phyloP scores from a whole-genome alignment of 2,329 filamentous ascomycete species.

The Chaetomium olivaceum region DNA sequence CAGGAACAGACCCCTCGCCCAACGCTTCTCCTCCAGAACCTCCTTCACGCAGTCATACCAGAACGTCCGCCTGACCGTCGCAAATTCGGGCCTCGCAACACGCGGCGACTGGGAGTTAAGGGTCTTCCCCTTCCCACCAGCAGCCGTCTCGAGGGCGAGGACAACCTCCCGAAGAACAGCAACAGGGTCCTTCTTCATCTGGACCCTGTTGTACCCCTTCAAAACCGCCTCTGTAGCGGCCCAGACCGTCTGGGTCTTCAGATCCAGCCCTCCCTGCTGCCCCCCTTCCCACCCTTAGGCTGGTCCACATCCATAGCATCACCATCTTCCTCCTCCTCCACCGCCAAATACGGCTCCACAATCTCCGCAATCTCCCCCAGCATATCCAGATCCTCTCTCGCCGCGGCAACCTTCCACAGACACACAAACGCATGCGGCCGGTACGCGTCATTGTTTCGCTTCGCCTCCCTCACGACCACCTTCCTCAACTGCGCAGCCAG shows the following conservation, averaged over 20 bases:
- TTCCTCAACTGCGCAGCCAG: slow-evolving; percentile 71
- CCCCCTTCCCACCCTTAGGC: slow-evolving; percentile 23
- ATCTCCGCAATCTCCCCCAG: slow-evolving; percentile 66
- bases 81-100: slow-evolving; percentile 43
- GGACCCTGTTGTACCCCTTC: slow-evolving; percentile 49
- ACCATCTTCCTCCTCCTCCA: slow-evolving; percentile 58
- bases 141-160: slow-evolving; percentile 37
- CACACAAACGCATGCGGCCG: slow-evolving; percentile 71
- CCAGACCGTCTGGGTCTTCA: slow-evolving; percentile 47
- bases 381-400: slow-evolving; percentile 68
- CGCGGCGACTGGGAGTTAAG: slow-evolving; percentile 39
- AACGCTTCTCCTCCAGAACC: slow-evolving; percentile 48
- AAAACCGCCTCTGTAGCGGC: slow-evolving; percentile 54
- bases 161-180: slow-evolving; percentile 45
- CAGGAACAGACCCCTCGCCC: slow-evolving; percentile 26
- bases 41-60: slow-evolving; percentile 55
- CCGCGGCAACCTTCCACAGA: slow-evolving; percentile 71
- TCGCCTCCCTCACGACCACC: slow-evolving; percentile 82
- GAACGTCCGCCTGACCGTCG: slow-evolving; percentile 48
- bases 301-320: slow-evolving; percentile 70
- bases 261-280: slow-evolving; percentile 34
- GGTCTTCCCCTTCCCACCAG: slow-evolving; percentile 25
- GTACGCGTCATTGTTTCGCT: slow-evolving; percentile 85
- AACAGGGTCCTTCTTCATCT: slow-evolving; percentile 42
- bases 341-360: slow-evolving; percentile 61